Base-by-base conservation (phyloP, 805 yeast genomes). In the Lachancea sp. region DNA sequence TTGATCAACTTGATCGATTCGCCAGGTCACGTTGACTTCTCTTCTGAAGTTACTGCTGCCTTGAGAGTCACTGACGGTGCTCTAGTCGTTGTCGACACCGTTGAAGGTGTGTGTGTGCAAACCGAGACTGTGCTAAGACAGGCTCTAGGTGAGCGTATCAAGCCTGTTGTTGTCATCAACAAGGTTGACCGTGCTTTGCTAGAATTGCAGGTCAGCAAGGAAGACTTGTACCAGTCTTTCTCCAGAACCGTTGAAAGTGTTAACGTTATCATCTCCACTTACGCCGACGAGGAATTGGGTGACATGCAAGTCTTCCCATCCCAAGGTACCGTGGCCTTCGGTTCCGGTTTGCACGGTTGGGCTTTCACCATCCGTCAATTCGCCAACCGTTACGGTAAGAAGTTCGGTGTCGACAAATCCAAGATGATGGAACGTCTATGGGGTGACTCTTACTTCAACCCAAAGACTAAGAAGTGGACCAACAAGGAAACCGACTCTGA, bases 21-120 rank as follows among this genome's bases (percentile, higher is more conserved):
- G 63, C 99, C 99, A 77, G 99, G 99, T 86, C 99, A 91, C 97
- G 98, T 91, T 82, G 99, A 91, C 79, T 91, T 91, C 90, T 89
- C 97, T 56, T 93, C 98, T 62, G 99, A 91, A 78, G 99, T 91
- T 68, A 93, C 98, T 69, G 98, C 98, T 65, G 99, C 99, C 75
- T 84, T 91, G 70, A 90, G 99, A 79, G 98, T 91, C 67, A 93
- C 98, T 62, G 99, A 91, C 72, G 99, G 99, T 89, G 98, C 99
- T 70, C 81, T 91, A 70, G 98, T 91, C 65, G 99, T 91, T 65
- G 98, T 91, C 70, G 98, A 93, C 77, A 83, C 95, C 77, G 90
- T 91, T 72, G 98, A 93, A 77, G 99, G 99, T 90, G 99, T 91
- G 70, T 93, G 98, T 84, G 98, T 93, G 71, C 99, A 91, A 81